Percentiles rank a stretch among this genome's conserved stretches.
phyloP scores from a whole-genome alignment of 2,329 filamentous ascomycete genomes.

The Trichoderma lentiforme region DNA sequence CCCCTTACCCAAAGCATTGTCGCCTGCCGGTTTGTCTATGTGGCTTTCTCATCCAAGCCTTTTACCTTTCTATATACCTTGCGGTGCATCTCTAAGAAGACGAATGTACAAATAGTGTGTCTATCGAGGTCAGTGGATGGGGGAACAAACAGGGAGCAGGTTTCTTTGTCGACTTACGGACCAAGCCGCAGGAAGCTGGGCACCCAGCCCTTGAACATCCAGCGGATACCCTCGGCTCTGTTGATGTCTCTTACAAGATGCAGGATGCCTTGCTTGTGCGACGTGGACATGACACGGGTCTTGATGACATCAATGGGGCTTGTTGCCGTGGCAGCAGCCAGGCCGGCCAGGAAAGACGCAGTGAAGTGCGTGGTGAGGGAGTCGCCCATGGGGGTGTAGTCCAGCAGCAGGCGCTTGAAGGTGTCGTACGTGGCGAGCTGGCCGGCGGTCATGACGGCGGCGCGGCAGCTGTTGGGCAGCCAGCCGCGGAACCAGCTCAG shows the following conservation, averaged over 20 bases:
- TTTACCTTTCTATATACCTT: slow-evolving; percentile 63
- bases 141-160: no score
- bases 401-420: slow-evolving; percentile 69
- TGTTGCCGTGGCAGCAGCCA: slow-evolving; percentile 81
- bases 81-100: slow-evolving; percentile 85
- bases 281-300: slow-evolving; percentile 77
- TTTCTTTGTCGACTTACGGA: slow-evolving; percentile 46
- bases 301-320: slow-evolving; percentile 87
- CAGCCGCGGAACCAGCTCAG: slow-evolving; percentile 78
- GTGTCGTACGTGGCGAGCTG: slow-evolving; percentile 83
- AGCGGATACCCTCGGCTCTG: slow-evolving; percentile 66
- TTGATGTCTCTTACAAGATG: slow-evolving; percentile 65
- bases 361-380: slow-evolving; percentile 74
- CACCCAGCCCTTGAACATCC: slow-evolving; percentile 90
- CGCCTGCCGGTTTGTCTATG: not conserved
- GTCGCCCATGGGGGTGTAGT: slow-evolving; percentile 64
- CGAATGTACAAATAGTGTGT: slow-evolving; percentile 82
- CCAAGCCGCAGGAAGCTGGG: slow-evolving; percentile 67
- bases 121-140: slow-evolving; percentile 31
- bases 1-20: not conserved
- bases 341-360: slow-evolving; percentile 72
- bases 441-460: slow-evolving; percentile 81
- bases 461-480: slow-evolving; percentile 76
- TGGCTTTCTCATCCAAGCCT: slow-evolving; percentile 32
- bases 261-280: slow-evolving; percentile 49